Conservation (phyloP, 768 basidiomycete genomes). For the Russula griseocarnosa region DNA sequence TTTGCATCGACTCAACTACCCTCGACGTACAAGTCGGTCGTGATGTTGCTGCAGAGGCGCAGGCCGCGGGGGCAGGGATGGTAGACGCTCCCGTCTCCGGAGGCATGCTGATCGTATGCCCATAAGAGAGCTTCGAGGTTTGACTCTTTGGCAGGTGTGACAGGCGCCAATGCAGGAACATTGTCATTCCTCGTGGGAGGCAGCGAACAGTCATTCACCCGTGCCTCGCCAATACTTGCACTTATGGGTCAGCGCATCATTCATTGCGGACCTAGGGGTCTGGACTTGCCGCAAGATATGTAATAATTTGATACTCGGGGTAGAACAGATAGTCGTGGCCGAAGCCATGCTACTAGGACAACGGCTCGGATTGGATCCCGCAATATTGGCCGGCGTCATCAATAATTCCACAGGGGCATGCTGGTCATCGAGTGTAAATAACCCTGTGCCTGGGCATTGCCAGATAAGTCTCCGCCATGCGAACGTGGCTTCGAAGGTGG, state of each 20-base stretch:
- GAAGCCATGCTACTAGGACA: slow-evolving; percentile 89
- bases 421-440: slow-evolving; percentile 83
- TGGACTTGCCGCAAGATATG: slow-evolving; percentile 85
- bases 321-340: slow-evolving; percentile 74
- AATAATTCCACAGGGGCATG: slow-evolving; percentile 82
- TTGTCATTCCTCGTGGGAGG: slow-evolving; percentile 93
- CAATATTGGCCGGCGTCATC: slow-evolving; percentile 74
- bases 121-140: not conserved
- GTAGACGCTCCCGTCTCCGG: slow-evolving; percentile 95
- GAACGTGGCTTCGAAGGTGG: slow-evolving; percentile 82
- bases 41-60: slow-evolving; percentile 54
- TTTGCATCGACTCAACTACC: slow-evolving; percentile 90
- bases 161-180: slow-evolving; percentile 83
- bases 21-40: slow-evolving; percentile 75
- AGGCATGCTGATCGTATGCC: slow-evolving; percentile 45
- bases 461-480: slow-evolving; percentile 72
- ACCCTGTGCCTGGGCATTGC: slow-evolving; percentile 77
- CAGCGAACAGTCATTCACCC: slow-evolving; percentile 50
- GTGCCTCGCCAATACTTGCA: slow-evolving; percentile 55
- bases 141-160: slow-evolving; percentile 52
- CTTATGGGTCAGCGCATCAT: slow-evolving; percentile 81
- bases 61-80: slow-evolving; percentile 58
- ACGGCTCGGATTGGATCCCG: slow-evolving; percentile 73
- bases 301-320: slow-evolving; percentile 61
- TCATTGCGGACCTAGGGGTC: slow-evolving; percentile 77